These are phyloP conservation scores for Globisporangium ultimum DNA, from an alignment of 352 stramenopile species.

Conservation along the genomic window DNA sequence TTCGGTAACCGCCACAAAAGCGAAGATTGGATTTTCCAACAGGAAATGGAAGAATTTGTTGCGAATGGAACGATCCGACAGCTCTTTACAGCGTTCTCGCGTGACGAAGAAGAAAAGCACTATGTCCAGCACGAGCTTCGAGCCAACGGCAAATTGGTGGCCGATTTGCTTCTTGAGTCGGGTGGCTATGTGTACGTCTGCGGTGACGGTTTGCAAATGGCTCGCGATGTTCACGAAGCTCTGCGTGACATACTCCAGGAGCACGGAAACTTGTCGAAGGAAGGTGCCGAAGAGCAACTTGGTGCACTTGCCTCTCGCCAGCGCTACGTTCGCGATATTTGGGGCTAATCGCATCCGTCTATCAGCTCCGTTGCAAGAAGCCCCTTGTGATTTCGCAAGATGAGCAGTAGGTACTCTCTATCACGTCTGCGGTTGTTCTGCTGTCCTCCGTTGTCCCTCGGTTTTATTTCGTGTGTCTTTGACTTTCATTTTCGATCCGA, in stretches of 20 bases:
- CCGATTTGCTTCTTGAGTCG: conserved; percentile 71
- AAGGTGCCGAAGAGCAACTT: conserved; percentile 63
- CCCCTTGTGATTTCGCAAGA: not conserved
- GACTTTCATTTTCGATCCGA: conserved; percentile 7
- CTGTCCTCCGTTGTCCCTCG: conserved; percentile 26
- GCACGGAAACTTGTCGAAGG: conserved; percentile 43
- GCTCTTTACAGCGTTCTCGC: conserved; percentile 91
- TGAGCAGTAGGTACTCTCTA: conserved; percentile 2
- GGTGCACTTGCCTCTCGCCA: conserved; percentile 55
- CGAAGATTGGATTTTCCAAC: conserved; percentile 92
- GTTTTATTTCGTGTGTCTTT: conserved; percentile 7
- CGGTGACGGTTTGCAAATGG: conserved; percentile 94
- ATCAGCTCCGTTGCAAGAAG: conserved; percentile 8
- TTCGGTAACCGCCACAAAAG: conserved; percentile 89
- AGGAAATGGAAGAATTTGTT: conserved; percentile 79
- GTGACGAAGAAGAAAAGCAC: conserved; percentile 86
- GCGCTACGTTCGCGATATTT: conserved; percentile 90
- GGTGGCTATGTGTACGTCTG: conserved; percentile 93
- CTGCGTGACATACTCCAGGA: conserved; percentile 79
- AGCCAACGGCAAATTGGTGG: conserved; percentile 55
- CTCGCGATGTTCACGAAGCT: conserved; percentile 90
- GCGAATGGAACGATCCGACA: conserved; percentile 69
- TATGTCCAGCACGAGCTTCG: conserved; percentile 93
- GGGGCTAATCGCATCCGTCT: conserved; percentile 30
- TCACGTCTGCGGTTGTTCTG: not conserved